Evolutionary conservation across 2,329 filamentous ascomycete species (phyloP), one percentile per base, ranked within the genome.

Genomic region (Cercospora sp.): DNA sequence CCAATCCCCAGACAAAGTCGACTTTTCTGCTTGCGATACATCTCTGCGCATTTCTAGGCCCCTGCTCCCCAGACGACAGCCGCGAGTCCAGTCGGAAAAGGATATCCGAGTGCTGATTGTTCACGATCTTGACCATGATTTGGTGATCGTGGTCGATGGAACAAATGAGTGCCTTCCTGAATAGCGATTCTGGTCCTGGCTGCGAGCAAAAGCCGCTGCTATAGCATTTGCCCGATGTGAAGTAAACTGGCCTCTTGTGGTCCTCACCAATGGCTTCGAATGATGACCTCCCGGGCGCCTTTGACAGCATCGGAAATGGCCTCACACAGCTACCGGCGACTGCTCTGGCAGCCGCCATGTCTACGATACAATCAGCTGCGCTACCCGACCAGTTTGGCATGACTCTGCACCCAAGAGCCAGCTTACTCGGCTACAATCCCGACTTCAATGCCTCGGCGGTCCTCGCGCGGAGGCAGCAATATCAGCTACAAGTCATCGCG

Each of bases 401-500:
- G 21, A 58, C 16, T 32, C 24, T 34, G 26, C 55, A 58, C 5
- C 21, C 55, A 32, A 28, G 55, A 24, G n/a, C 55, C 16, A 28
- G 8, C 16, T 16, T 58, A 12, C 66, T 73, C 0, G 71, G 69
- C 40, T 63, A 65, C 40, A 63, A 72, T 40, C 59, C 65, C 9
- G 53, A 66, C 40, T 73, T 73, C 68, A 72, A 70, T 61, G 70
- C 71, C 13, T 68, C 70, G 2, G 63, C 70, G 3, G 65, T 73
- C 24, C 49, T 73, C 51, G 66, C 63, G 18, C 45, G 37, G 45
- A 45, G 37, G 3, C 70, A 73, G 66, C 68, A 71, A 55, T 63
- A 69, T 58, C 68, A 70, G 49, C 30, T 82, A n/a, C 79, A 79
- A 61, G 68, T 79, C 28, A 70, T 78, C 16, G 78, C 78, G 8